Evolutionary conservation across 306 rosid species (phyloP), one percentile per base, ranked within the genome.

Genomic region (Casuarina cunninghamiana): DNA sequence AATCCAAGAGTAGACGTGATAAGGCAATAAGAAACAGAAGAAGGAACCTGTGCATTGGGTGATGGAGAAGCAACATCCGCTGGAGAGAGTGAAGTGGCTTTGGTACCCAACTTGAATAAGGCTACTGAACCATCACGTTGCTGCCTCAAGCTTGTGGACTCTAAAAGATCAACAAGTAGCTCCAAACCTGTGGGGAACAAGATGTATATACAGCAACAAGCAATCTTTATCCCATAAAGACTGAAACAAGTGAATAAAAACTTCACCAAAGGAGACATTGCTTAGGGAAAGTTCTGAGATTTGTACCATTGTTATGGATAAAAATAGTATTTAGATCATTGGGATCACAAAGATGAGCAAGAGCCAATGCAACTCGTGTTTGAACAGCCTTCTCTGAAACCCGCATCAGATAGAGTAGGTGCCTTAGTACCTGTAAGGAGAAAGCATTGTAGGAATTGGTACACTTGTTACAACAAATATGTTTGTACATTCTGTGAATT

Each of bases 71-170:
- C 93, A 65, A 96, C 97, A 83, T 93, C 99, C 15, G 90, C 86
- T 43, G 96, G 93, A 84, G 97, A 93, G 74, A 93, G 87, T 55
- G 89, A 73, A 44, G 32, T 78, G 62, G 96, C 94, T 87, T 95
- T 95, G 83, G 87, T 86, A 72, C 97, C 96, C 87, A 95, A 83
- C 84, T 93, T 95, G 86, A 82, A 90, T 67, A 95, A 79, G 57
- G 97, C 97, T 80, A 85, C 87, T 16, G 99, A 97, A 77, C 97
- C 98, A 81, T 95, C 99, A 81, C 87, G 94, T 83, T 95, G 97
- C 86, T 85, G 94, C 89, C 88, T 93, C 79, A 81, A 77, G 79
- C 86, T 80, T 32, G 85, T 81, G 44, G 97, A 95, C 54, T 90
- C 79, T 70, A 95, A 93, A 81, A 95, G 96, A 71, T 93, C 96